Conservation (phyloP, 2,329 filamentous ascomycete genomes). For the Ilyonectria sp. region DNA sequence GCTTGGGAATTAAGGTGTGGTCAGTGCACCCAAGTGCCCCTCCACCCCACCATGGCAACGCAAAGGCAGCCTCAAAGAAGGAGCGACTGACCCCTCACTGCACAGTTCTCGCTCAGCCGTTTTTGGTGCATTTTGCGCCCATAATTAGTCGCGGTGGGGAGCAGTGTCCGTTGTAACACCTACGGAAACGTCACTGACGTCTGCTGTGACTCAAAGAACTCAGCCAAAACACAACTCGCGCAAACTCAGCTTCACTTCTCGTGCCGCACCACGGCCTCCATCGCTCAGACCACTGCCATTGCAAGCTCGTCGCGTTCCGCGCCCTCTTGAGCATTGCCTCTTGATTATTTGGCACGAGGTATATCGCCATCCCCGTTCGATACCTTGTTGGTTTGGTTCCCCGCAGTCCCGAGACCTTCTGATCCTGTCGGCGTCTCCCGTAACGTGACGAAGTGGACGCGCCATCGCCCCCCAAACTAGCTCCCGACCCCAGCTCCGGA, state of each 20-base stretch:
- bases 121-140: slow-evolving; percentile 15
- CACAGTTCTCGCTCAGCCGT: slow-evolving; percentile 9
- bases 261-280: slow-evolving; percentile 3
- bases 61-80: slow-evolving; percentile 14
- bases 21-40: slow-evolving; percentile 52
- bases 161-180: slow-evolving; percentile 10
- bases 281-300: not conserved
- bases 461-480: slow-evolving; percentile 18
- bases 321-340: not conserved
- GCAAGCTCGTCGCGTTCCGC: not conserved
- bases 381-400: slow-evolving; percentile 15
- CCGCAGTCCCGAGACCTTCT: slow-evolving; percentile 13
- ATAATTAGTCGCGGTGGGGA: not conserved
- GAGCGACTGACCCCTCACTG: slow-evolving; percentile 16
- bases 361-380: not conserved
- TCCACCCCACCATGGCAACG: slow-evolving; percentile 47
- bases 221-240: slow-evolving; percentile 17
- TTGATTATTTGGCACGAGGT: not conserved
- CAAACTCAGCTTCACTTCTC: slow-evolving; percentile 4
- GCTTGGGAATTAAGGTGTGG: slow-evolving; percentile 51
- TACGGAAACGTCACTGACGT: slow-evolving; percentile 16
- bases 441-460: slow-evolving; percentile 10
- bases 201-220: slow-evolving; percentile 25
- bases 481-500: slow-evolving; percentile 36
- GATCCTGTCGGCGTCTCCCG: slow-evolving; percentile 17